Conservation (phyloP, 129 eudicot genomes). For the Chrysanthemum lavandulifolium region DNA sequence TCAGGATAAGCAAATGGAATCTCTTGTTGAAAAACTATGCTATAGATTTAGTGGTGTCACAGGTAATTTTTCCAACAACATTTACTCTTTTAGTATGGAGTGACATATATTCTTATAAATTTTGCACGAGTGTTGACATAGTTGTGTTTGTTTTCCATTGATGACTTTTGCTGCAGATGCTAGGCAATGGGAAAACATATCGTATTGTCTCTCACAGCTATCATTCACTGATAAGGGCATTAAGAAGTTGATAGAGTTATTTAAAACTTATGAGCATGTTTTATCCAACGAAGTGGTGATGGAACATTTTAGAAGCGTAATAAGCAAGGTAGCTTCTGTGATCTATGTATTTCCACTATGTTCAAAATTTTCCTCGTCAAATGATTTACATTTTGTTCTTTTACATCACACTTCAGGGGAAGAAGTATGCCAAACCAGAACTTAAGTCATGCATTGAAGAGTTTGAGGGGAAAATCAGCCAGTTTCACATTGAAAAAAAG, state of each 20-base stretch:
- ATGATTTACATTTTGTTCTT: slow-evolving; percentile 6
- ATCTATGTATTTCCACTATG: neutral
- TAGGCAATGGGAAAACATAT: slow-evolving; percentile 86
- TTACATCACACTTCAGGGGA: slow-evolving; percentile 45
- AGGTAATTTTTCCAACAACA: slow-evolving; percentile 39
- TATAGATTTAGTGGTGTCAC: slow-evolving; percentile 86
- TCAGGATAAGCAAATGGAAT: slow-evolving; percentile 99
- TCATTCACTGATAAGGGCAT: slow-evolving; percentile 92
- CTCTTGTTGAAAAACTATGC: slow-evolving; percentile 96
- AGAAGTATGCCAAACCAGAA: slow-evolving; percentile 94
- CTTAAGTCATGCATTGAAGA: slow-evolving; percentile 77
- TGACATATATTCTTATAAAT: neutral
- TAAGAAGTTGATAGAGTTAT: slow-evolving; percentile 78
- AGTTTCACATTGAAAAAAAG: slow-evolving; percentile 74
- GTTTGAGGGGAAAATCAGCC: slow-evolving; percentile 79
- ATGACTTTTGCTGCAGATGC: slow-evolving; percentile 55
- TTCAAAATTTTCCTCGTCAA: neutral
- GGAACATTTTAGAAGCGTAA: slow-evolving; percentile 82
- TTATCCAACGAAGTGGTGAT: slow-evolving; percentile 75
- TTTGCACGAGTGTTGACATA: slow-evolving; percentile 2
- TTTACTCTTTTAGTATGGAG: neutral
- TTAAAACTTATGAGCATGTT: slow-evolving; percentile 84
- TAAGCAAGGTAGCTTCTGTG: slow-evolving; percentile 61
- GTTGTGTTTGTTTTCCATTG: slow-evolving; percentile 8
- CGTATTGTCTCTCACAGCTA: slow-evolving; percentile 93